Evolutionary conservation across 2,329 filamentous ascomycete genomes (phyloP).

Genomic region (Parafenestella ontariensis): DNA sequence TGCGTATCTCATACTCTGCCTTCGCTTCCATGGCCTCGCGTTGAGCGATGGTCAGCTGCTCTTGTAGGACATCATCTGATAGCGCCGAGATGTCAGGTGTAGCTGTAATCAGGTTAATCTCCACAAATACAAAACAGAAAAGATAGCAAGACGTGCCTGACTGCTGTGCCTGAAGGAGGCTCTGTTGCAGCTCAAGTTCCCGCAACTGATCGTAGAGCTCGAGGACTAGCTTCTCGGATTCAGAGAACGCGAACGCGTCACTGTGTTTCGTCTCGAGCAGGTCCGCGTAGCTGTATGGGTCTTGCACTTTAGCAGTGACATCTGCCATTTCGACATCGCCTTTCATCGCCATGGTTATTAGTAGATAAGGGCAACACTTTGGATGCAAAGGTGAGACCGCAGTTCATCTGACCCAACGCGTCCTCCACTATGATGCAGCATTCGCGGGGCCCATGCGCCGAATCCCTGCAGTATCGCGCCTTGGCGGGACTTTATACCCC

Average conservation of each 20-base stretch:
- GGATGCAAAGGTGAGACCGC: conserved; percentile 17
- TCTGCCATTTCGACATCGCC: conserved; percentile 34
- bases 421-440: conserved; percentile 25
- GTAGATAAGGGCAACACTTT: neutral
- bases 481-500: conserved; percentile 34
- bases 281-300: conserved; percentile 34
- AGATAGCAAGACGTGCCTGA: conserved; percentile 25
- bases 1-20: conserved; percentile 72
- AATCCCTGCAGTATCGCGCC: conserved; percentile 35
- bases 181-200: conserved; percentile 74
- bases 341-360: conserved; percentile 28
- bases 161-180: conserved; percentile 63
- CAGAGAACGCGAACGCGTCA: conserved; percentile 65
- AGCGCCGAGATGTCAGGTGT: conserved; percentile 45
- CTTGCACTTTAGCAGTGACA: conserved; percentile 10
- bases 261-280: conserved; percentile 53
- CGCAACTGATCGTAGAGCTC: conserved; percentile 75
- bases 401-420: conserved; percentile 28
- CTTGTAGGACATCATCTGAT: conserved; percentile 61
- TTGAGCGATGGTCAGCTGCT: conserved; percentile 63
- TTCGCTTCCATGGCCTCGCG: conserved; percentile 73
- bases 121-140: neutral
- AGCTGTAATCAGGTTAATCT: conserved; percentile 26
- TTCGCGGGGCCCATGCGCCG: conserved; percentile 31
- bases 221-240: conserved; percentile 70